Evolutionary conservation across 208 protist species (phyloP), one percentile per base, ranked within the genome.

Genomic region (Borovskyia barvae): DNA sequence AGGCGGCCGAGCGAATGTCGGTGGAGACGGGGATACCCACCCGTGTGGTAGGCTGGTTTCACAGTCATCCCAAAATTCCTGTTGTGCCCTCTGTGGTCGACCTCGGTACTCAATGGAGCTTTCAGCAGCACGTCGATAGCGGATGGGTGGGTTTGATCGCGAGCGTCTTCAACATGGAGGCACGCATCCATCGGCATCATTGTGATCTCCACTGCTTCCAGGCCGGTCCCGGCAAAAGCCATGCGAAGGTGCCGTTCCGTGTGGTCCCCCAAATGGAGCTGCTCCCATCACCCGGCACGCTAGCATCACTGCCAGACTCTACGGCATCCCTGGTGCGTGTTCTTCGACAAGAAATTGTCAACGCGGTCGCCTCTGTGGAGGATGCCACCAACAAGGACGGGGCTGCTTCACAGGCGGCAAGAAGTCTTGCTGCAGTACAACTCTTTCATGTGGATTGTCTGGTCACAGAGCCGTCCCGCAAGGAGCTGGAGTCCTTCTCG

Each of bases 91-190:
- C 85, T 22, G 39, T 55, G 4, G 77, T 94, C 1, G 91, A 96
- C 62, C 59, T 94, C 17, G 36, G 57, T 40, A 90, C 81, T 25
- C 91, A 97, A 76, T 14, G n/a, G n/a, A 54, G 66, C 30, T 90
- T 59, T 30, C 61, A 93, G 37, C 88, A 92, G 65, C 55, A 77
- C 51, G 32, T 93, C 41, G 85, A 92, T 41, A 81, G 74, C 41
- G 78, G 84, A 9, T 94, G 85, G 78, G 80, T 93, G 8, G 85
- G 90, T 4, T 71, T 93, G 33, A 93, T 95, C 37, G 86, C 92
- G 50, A 89, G 82, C 48, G 73, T 93, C 29, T 93, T 93, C 58
- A 77, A 92, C 77, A 72, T 41, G 5, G 72, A 87, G 40, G 15
- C 35, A 8, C 28, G 41, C 42, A 33, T 30, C 14, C 49, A 80